These are phyloP conservation scores for Macroventuria anomochaeta DNA, from an alignment of 2,329 filamentous ascomycete species.

Conservation along the genomic window DNA sequence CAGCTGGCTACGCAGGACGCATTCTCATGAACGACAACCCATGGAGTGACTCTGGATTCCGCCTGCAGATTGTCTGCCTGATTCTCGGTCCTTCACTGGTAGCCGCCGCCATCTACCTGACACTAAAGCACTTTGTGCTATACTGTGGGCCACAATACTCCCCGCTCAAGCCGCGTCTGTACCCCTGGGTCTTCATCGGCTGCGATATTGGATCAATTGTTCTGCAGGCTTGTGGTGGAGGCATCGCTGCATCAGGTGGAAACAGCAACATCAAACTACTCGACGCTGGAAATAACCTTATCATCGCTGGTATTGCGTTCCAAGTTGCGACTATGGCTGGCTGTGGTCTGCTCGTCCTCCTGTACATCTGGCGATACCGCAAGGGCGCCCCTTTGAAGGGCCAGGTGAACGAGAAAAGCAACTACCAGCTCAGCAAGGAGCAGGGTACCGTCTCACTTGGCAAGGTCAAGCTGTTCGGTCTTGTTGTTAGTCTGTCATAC, in stretches of 20 bases:
- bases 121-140: conserved; percentile 55
- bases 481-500: conserved; percentile 46
- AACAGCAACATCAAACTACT: conserved; percentile 44
- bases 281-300: conserved; percentile 57
- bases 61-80: conserved; percentile 53
- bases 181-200: conserved; percentile 64
- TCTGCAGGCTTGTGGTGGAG: conserved; percentile 63
- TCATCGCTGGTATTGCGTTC: conserved; percentile 62
- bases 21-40: conserved; percentile 53
- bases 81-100: conserved; percentile 54
- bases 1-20: conserved; percentile 53
- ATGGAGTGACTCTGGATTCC: conserved; percentile 51
- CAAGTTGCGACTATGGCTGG: conserved; percentile 61
- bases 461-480: conserved; percentile 32
- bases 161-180: conserved; percentile 49
- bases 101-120: conserved; percentile 56
- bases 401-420: conserved; percentile 31
- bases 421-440: conserved; percentile 31
- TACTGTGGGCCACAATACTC: conserved; percentile 53
- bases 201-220: conserved; percentile 63
- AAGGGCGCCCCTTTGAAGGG: conserved; percentile 20
- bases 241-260: conserved; percentile 55
- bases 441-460: conserved; percentile 22
- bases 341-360: conserved; percentile 50
- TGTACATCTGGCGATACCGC: conserved; percentile 42